A percentile compares a stretch with the other conserved stretches of the same genome.
These are phyloP conservation scores for Bacterosira constricta DNA, from an alignment of 108 stramenopile genomes.

Conservation along the genomic window DNA sequence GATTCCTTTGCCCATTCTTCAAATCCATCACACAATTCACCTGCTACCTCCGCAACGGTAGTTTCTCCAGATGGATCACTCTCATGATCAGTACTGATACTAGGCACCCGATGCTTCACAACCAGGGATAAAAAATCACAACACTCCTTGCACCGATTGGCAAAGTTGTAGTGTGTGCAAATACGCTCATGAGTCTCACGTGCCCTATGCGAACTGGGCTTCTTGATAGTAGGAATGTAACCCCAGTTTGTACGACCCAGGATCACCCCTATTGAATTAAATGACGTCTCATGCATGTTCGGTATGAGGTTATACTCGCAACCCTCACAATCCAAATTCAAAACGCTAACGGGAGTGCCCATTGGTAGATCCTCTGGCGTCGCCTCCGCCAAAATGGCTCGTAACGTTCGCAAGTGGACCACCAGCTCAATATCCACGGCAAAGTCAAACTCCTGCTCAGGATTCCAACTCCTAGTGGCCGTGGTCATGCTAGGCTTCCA, in stretches of 20 bases:
- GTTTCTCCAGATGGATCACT: conserved; percentile 7
- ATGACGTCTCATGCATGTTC: conserved; percentile 61
- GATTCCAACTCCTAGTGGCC: conserved; percentile 71
- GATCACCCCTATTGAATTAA: conserved; percentile 67
- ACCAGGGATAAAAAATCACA: conserved; percentile 65
- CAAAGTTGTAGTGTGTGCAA: conserved; percentile 80
- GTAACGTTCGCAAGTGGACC: conserved; percentile 63
- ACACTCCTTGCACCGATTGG: conserved; percentile 72
- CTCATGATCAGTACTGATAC: conserved; percentile 28
- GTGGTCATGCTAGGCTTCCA: conserved; percentile 75
- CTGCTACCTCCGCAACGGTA: conserved; percentile 70
- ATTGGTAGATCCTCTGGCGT: conserved; percentile 52
- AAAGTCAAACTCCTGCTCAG: conserved; percentile 47
- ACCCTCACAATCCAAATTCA: conserved; percentile 81
- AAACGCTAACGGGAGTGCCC: conserved; percentile 64
- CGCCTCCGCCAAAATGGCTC: conserved; percentile 71
- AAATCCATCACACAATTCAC: conserved; percentile 64
- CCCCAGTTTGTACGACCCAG: conserved; percentile 82
- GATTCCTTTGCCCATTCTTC: conserved; percentile 64
- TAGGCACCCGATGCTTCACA: conserved; percentile 50
- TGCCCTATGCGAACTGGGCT: conserved; percentile 63
- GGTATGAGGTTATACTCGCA: conserved; percentile 86
- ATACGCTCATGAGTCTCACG: conserved; percentile 68
- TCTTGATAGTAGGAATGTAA: conserved; percentile 66
- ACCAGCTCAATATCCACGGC: conserved; percentile 60